Evolutionary conservation across 495 filamentous ascomycete species (phyloP), one percentile per base, ranked within the genome.

Genomic region (Friedmanniomyces simplex): DNA sequence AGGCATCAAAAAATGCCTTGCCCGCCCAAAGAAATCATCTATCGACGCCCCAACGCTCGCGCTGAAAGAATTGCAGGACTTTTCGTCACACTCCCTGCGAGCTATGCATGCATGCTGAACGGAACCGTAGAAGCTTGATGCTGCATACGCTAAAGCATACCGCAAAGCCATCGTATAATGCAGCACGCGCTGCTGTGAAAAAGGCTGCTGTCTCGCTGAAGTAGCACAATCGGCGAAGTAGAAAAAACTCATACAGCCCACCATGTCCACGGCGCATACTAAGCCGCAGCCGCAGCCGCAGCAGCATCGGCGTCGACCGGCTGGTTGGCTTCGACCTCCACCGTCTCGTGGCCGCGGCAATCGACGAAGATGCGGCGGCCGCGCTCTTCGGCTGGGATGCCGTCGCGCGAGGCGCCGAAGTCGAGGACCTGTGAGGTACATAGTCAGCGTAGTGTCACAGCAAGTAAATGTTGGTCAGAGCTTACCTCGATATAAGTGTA

Each of bases 401-500:
- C 72, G 37, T 74, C 72, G 32, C 93, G 82, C 41, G 83, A 82
- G 49, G 93, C 91, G 50, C 93, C 93, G 67, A 98, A 98, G 63
- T 67, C 64, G 52, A 62, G 45, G 12, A 64, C 64, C 60, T 56
- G 28, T 8, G 12, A 24, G 16, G 48, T 53, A 24, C 14, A 13
- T 20, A 26, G 30, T 61, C 53, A 66, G 52, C 50, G 12, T 41
- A 3, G 5, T 28, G 6, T 54, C 20, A 12, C 18, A 13, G n/a
- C 12, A n/a, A 42, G 28, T 43, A 13, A 43, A 26, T 1, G 28
- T 20, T n/a, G n/a, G n/a, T n/a, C 11, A 55, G 16, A 30, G 71
- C 84, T 77, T 69, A 97, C 93, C 82, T 99, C 93, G 49, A 99
- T 89, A 66, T 95, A 97, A 5, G 94, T 97, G 64, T 95, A 67